A percentile compares a stretch with the other conserved stretches of the same genome.
phyloP scores from a whole-genome alignment of 2,329 filamentous ascomycete genomes.

The Didymella segeticola region DNA sequence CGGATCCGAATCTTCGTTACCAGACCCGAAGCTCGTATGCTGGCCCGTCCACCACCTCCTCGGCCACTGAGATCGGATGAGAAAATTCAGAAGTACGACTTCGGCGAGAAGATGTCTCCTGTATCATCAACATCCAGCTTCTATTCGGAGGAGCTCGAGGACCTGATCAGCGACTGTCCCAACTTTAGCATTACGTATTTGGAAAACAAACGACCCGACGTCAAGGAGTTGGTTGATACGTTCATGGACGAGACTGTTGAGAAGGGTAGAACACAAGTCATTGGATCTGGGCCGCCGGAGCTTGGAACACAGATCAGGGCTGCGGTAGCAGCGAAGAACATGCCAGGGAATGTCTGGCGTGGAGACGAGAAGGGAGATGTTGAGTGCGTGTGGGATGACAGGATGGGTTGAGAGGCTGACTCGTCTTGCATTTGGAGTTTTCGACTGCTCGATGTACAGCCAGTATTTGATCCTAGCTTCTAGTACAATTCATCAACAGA shows the following conservation, averaged over 20 bases:
- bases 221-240: constrained; percentile 13
- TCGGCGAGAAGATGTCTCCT: constrained; percentile 1
- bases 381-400: constrained; percentile 39
- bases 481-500: too few species aligned
- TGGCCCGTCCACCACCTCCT: neutral
- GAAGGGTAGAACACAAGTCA: constrained; percentile 29
- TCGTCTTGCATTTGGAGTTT: too few species aligned
- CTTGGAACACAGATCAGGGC: constrained; percentile 35
- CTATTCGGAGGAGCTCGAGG: constrained; percentile 10
- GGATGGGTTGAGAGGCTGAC: constrained; percentile 26
- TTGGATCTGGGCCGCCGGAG: constrained; percentile 31
- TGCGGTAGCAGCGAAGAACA: constrained; percentile 33
- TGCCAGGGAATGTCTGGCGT: constrained; percentile 31
- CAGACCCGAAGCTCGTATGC: constrained; percentile 5
- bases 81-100: constrained; percentile 1
- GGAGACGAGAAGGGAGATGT: constrained; percentile 36
- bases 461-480: too few species aligned
- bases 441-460: too few species aligned
- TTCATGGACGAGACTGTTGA: constrained; percentile 28
- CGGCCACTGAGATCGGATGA: constrained; percentile 2
- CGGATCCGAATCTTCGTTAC: constrained; percentile 27
- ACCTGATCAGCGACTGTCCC: constrained; percentile 15
- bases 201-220: constrained; percentile 24
- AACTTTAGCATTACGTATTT: constrained; percentile 33
- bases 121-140: constrained; percentile 1